Base-by-base conservation (phyloP, 108 stramenopile genomes). In the Hondaea fermentalgiana region DNA sequence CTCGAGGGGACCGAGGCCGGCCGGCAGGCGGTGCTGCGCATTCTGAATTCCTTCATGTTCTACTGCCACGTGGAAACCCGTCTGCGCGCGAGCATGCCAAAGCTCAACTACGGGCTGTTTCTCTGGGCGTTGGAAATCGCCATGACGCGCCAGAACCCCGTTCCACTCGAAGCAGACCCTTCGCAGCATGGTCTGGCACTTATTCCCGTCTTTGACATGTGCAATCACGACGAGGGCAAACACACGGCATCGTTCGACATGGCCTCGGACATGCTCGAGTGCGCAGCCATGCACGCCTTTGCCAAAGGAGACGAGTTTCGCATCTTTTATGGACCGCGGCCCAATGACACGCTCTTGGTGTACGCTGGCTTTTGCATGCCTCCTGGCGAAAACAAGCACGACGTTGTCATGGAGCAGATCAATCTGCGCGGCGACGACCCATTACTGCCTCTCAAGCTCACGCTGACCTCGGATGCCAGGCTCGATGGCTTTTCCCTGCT, bases 211-310 rank as follows among this genome's bases (percentile, higher is more conserved):
- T 83, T 83, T 83, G 76, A 83, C 51, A 83, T 83, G 76, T 83
- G 76, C 51, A 83, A 83, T 45, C 76, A 83, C 51, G 76, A 83
- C n/a, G 76, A 83, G 45, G 76, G 76, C 76, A 53, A 83, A 23
- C n/a, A 53, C 51, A 25, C 45, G 14, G 51, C 76, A 17, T 53
- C 76, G 14, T 83, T 83, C 49, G 45, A 53, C 76, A 35, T 53
- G 45, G 76, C 45, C 19, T n/a, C 76, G 45, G 76, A 83, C 23
- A 12, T 16, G 51, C 76, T 83, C 14, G 19, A 83, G 28, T 83
- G 49, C 51, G 49, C n/a, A 17, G 45, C 76, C 8, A 83, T 53
- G 76, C 76, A 45, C 6, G 10, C 45, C 3, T 83, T 83, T 35
- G 45, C 76, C 49, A 53, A 83, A 17, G 51, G 28, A 6, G 76